Conservation (phyloP, 2,329 filamentous ascomycete species). For the Colletotrichum truncatum region DNA sequence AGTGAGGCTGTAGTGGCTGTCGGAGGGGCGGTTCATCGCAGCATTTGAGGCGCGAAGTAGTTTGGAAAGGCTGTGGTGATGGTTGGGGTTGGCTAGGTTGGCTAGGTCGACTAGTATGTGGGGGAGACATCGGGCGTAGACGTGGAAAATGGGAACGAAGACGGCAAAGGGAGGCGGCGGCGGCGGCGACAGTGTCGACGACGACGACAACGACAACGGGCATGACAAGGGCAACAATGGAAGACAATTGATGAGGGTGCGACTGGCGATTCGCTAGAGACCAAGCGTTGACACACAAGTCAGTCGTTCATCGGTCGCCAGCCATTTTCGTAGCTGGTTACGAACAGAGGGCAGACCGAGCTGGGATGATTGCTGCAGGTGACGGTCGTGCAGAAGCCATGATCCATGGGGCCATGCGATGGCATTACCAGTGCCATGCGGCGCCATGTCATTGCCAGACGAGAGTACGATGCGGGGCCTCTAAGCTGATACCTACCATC, state of each 20-base stretch:
- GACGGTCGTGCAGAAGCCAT: slow-evolving; percentile 5
- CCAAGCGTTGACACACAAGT: slow-evolving; percentile 13
- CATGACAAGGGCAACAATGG: too few species aligned
- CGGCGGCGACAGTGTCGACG: not conserved
- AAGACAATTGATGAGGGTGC: too few species aligned
- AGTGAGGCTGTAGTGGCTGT: not conserved
- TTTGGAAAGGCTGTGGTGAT: not conserved
- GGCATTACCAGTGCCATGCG: slow-evolving; percentile 9
- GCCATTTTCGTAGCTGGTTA: slow-evolving; percentile 5
- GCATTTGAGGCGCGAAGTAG: not conserved
- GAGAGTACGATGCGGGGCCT: not conserved
- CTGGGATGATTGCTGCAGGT: slow-evolving; percentile 19
- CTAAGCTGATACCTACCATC: not conserved
- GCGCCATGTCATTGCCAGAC: slow-evolving; percentile 9
- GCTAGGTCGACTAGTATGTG: not conserved
- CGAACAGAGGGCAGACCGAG: slow-evolving; percentile 6
- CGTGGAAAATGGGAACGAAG: slow-evolving; percentile 2
- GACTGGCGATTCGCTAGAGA: not conserved
- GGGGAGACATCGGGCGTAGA: not conserved
- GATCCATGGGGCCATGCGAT: slow-evolving; percentile 27
- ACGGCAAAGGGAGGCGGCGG: not conserved
- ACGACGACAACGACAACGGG: not conserved
- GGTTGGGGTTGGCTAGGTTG: not conserved
- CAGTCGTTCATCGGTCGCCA: slow-evolving; percentile 12
- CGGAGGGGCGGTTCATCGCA: slow-evolving; percentile 9